These are phyloP conservation scores for Alternaria dauci DNA, from an alignment of 2,329 filamentous ascomycete species.

Conservation along the genomic window DNA sequence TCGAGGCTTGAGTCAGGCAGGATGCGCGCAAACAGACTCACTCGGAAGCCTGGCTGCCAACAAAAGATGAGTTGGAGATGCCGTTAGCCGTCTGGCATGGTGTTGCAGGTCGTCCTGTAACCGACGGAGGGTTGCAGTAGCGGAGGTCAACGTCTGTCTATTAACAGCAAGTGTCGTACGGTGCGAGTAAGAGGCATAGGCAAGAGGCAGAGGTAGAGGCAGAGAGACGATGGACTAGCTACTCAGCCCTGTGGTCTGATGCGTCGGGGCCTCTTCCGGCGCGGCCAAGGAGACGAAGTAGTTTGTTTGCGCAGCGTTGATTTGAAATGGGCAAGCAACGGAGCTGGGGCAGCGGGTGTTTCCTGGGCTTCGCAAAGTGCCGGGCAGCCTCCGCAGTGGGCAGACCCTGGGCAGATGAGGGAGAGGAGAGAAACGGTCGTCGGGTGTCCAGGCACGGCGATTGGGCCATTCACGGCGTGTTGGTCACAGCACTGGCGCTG, in stretches of 20 bases:
- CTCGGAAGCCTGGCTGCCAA: conserved; percentile 1
- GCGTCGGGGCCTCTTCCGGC: conserved; percentile 34
- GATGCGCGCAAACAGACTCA: conserved; percentile 11
- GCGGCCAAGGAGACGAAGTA: not conserved
- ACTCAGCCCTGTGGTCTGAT: conserved; percentile 36
- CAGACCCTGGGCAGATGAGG: conserved; percentile 16
- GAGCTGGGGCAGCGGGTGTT: conserved; percentile 32
- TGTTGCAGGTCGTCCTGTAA: conserved; percentile 16
- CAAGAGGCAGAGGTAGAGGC: too few relatives aligned
- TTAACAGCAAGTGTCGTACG: conserved; percentile 23
- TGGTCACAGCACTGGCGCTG: conserved; percentile 29
- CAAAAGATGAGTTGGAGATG: not conserved
- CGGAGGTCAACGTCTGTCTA: conserved; percentile 1
- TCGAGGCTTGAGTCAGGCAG: conserved; percentile 21
- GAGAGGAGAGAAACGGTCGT: conserved; percentile 15
- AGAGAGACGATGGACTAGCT: not conserved
- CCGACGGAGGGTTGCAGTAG: conserved; percentile 13
- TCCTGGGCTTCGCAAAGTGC: conserved; percentile 29
- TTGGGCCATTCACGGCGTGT: conserved; percentile 34
- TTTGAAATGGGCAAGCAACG: conserved; percentile 18
- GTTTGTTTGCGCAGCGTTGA: conserved; percentile 33
- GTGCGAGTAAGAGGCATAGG: conserved; percentile 16
- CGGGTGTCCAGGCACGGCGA: conserved; percentile 31
- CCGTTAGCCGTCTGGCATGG: not conserved
- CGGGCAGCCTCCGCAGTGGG: conserved; percentile 8